Conservation (phyloP, 805 yeast species). For the Maudiozyma bulderi region DNA sequence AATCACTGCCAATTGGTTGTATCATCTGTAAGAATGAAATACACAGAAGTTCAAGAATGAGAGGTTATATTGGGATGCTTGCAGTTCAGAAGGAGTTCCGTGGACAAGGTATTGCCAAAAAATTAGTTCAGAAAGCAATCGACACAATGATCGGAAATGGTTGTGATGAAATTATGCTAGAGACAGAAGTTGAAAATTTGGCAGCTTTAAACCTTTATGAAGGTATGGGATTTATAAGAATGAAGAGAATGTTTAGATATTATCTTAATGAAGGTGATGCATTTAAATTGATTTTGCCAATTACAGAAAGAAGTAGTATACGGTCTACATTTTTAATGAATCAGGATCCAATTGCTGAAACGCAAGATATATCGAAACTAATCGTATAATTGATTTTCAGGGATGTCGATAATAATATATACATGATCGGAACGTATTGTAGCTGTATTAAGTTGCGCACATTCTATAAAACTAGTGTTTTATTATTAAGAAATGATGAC, state of each 20-base stretch:
- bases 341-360: not conserved
- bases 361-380: not conserved
- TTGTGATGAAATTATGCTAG: conserved; percentile 88
- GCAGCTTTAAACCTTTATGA: conserved; percentile 66
- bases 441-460: no score
- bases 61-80: conserved; percentile 96
- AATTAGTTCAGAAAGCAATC: conserved; percentile 52
- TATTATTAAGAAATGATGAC: no score
- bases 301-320: conserved; percentile 48
- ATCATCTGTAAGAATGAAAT: conserved; percentile 73
- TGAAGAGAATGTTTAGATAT: conserved; percentile 73
- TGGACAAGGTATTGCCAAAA: conserved; percentile 75
- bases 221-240: conserved; percentile 63
- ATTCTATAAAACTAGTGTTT: no score
- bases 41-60: conserved; percentile 53
- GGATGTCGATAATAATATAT: not conserved
- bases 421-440: not conserved
- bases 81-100: conserved; percentile 68
- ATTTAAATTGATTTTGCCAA: conserved; percentile 71
- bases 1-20: conserved; percentile 55
- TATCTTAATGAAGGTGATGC: conserved; percentile 93
- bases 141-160: conserved; percentile 51
- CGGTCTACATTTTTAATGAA: conserved; percentile 44
- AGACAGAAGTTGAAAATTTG: conserved; percentile 75
- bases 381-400: not conserved